Base-by-base conservation (phyloP, 2,329 filamentous ascomycete species). In the Metarhizium brunneum region DNA sequence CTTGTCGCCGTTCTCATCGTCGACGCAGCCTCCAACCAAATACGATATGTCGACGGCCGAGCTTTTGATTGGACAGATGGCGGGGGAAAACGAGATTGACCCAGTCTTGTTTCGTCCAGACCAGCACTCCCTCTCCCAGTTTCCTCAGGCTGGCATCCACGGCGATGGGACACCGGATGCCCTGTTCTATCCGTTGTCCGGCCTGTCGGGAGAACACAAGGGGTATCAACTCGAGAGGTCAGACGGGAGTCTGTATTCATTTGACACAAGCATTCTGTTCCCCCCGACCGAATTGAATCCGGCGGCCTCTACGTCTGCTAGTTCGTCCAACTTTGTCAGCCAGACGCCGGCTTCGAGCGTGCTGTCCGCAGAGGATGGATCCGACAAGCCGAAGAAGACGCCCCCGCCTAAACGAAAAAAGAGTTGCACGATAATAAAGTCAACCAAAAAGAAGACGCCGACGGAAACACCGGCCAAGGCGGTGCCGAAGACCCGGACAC, bases 21-120 rank as follows among this genome's bases (percentile, higher is more conserved):
- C 16, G 8, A n/a, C 42, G 3, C 45, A 29, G 45, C 20, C 45
- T 30, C 45, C 45, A 48, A 30, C 13, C 25, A 16, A 25, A 13
- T 8, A 30, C 45, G 25, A 48, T 10, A 48, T 48, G 45, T 48
- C 45, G 20, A 48, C 45, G 13, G 45, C 25, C 25, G 45, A 48
- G 20, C 30, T 29, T 48, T 48, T 29, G 45, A 48, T 48, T 48
- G 45, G 25, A 48, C 45, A 30, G 20, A 14, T 30, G 20, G 14
- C 45, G 13, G 45, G 45, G 25, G 45, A 48, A 16, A 30, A 29
- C 45, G 45, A 48, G 2, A 1, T 48, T 16, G 45, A 48, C 45
- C 45, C 25, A 48, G 18, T 29, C 0, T 16, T 48, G 6, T 48
- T 48, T 16, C 68, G 86, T 82, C 5, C 69, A 14, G 50, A 13